Percentiles rank a stretch among this genome's conserved stretches.
phyloP scores from a whole-genome alignment of 1,139 yeast species.

The Pichia terricola region DNA sequence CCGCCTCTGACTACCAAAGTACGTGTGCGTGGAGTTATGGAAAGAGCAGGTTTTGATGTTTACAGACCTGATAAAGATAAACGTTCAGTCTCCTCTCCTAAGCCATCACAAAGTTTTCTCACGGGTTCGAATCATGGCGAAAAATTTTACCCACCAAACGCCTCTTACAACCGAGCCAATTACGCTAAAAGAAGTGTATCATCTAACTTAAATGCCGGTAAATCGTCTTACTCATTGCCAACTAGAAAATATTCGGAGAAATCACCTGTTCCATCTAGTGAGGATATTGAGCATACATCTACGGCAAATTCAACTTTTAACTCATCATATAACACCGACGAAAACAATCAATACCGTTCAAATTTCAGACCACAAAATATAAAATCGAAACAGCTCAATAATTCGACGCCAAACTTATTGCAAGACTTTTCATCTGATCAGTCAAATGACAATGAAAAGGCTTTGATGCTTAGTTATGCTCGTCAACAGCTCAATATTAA shows the following conservation, averaged over 20 bases:
- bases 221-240: background rate
- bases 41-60: constrained; percentile 56
- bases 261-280: background rate
- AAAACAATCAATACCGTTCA: too few species aligned
- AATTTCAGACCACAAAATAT: background rate
- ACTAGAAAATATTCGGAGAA: background rate
- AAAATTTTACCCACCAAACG: constrained; percentile 4
- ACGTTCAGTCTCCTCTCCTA: background rate
- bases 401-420: constrained; percentile 1
- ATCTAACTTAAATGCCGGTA: background rate
- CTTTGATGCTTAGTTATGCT: constrained; percentile 3
- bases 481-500: background rate
- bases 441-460: background rate
- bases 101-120: background rate
- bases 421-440: background rate
- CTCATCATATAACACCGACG: too few species aligned
- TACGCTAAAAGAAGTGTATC: too few species aligned
- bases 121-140: background rate
- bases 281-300: background rate
- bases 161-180: too few species aligned
- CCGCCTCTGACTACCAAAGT: constrained; percentile 48
- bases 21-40: constrained; percentile 48
- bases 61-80: constrained; percentile 19
- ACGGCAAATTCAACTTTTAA: too few species aligned
- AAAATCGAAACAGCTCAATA: background rate